Percentiles rank a stretch among this genome's conserved stretches.
phyloP scores from a whole-genome alignment of 495 filamentous ascomycete species.

The Penicillium angulare region DNA sequence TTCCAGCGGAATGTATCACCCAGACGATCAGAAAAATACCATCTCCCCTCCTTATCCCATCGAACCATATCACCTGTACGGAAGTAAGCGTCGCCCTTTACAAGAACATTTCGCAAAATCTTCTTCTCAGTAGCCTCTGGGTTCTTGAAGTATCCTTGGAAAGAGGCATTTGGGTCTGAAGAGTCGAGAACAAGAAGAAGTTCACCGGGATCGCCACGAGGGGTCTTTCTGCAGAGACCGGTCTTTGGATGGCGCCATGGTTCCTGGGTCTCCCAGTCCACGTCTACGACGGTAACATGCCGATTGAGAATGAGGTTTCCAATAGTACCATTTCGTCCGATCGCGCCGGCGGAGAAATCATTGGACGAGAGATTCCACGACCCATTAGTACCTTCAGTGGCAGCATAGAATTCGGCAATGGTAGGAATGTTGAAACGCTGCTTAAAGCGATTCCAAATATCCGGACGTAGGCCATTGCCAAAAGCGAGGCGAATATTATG shows the following conservation, averaged over 20 bases:
- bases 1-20: conserved; percentile 98
- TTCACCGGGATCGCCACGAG: conserved; percentile 71
- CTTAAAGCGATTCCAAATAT: conserved; percentile 88
- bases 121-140: conserved; percentile 70
- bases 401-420: conserved; percentile 86
- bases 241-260: conserved; percentile 72
- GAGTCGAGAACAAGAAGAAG: conserved; percentile 72
- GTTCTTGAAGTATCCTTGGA: conserved; percentile 89
- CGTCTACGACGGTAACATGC: conserved; percentile 58
- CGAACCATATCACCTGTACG: conserved; percentile 81
- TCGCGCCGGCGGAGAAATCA: conserved; percentile 71
- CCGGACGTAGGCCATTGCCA: conserved; percentile 89
- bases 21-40: conserved; percentile 86
- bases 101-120: conserved; percentile 73
- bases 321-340: conserved; percentile 73
- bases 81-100: conserved; percentile 83
- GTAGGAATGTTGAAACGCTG: conserved; percentile 79
- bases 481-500: conserved; percentile 79
- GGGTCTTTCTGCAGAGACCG: conserved; percentile 63
- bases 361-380: conserved; percentile 77
- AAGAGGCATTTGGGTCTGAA: conserved; percentile 58
- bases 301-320: conserved; percentile 52
- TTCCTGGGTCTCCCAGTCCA: conserved; percentile 69
- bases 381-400: conserved; percentile 75
- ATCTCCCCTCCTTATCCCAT: conserved; percentile 67